Evolutionary conservation across 108 stramenopile genomes (phyloP).

Genomic region (Chaetoceros muelleri): DNA sequence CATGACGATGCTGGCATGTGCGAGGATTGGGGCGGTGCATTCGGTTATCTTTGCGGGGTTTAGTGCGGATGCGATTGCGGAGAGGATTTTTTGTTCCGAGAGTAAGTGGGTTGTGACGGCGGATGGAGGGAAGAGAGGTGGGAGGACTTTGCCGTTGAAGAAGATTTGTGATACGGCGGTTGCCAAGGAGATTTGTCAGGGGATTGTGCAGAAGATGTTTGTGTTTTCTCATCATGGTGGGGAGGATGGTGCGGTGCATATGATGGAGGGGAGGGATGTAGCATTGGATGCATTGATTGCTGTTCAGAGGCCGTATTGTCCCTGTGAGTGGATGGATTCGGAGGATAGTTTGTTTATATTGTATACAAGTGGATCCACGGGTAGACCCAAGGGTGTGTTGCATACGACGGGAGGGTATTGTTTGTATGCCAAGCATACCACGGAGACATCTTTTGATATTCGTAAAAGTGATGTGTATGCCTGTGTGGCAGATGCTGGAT

Average conservation of each 20-base stretch:
- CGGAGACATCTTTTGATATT: conserved; percentile 53
- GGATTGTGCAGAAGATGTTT: conserved; percentile 43
- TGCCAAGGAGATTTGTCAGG: conserved; percentile 20
- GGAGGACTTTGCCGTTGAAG: conserved; percentile 45
- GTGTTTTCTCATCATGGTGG: conserved; percentile 27
- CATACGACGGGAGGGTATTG: conserved; percentile 80
- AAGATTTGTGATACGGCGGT: conserved; percentile 61
- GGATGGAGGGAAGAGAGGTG: conserved; percentile 42
- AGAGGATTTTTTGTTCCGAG: conserved; percentile 65
- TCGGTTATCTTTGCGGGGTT: conserved; percentile 80
- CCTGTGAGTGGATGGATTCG: conserved; percentile 71
- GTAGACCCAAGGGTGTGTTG: conserved; percentile 65
- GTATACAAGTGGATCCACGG: conserved; percentile 79
- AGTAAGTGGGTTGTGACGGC: conserved; percentile 63
- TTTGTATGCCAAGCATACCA: conserved; percentile 54
- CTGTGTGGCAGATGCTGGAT: conserved; percentile 83
- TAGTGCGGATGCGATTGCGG: conserved; percentile 60
- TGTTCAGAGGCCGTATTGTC: conserved; percentile 55
- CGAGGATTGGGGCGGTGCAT: conserved; percentile 80
- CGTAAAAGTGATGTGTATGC: conserved; percentile 66
- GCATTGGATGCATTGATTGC: conserved; percentile 35
- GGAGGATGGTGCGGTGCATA: conserved; percentile 18
- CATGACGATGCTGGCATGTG: conserved; percentile 80
- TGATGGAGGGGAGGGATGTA: conserved; percentile 29
- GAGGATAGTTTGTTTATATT: conserved; percentile 79